A percentile compares a stretch with the other conserved stretches of the same genome.
phyloP scores from a whole-genome alignment of 805 yeast species.

The Candida methanosorbosa region DNA sequence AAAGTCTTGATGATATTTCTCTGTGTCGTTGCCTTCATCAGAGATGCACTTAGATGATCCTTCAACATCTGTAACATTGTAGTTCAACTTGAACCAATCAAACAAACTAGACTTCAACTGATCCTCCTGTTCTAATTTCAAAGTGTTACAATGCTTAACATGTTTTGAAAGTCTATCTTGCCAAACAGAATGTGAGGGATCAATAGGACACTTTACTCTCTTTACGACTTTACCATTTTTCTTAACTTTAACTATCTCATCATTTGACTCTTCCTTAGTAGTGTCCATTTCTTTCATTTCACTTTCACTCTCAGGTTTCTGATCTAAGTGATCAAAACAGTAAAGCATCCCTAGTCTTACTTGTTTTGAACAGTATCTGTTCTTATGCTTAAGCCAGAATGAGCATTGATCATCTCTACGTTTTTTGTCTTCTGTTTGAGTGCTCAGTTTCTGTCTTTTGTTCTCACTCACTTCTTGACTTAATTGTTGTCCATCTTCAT shows the following conservation, averaged over 20 bases:
- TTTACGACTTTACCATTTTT: slow-evolving; percentile 20
- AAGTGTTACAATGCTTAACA: slow-evolving; percentile 50
- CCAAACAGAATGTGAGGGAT: slow-evolving; percentile 70
- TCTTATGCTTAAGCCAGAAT: too few relatives aligned
- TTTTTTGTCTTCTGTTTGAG: too few relatives aligned
- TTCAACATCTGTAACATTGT: slow-evolving; percentile 28
- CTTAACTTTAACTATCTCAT: slow-evolving; percentile 10
- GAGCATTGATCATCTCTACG: too few relatives aligned
- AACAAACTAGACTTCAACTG: slow-evolving; percentile 19
- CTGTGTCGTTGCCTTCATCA: slow-evolving; percentile 5
- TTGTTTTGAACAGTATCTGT: too few relatives aligned
- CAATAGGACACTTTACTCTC: slow-evolving; percentile 70
- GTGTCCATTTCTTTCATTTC: slow-evolving; percentile 1
- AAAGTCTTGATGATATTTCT: slow-evolving; percentile 12
- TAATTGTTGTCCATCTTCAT: too few relatives aligned
- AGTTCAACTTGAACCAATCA: slow-evolving; percentile 40
- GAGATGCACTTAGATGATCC: background rate
- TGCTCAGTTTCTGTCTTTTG: too few relatives aligned
- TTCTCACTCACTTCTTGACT: too few relatives aligned
- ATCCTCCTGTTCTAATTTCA: slow-evolving; percentile 21
- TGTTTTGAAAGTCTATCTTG: slow-evolving; percentile 46
- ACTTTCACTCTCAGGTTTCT: slow-evolving; percentile 11
- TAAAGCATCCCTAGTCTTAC: slow-evolving; percentile 31
- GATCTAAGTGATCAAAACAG: slow-evolving; percentile 59
- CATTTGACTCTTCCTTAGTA: slow-evolving; percentile 4